These are phyloP conservation scores for Colletotrichum noveboracense DNA, from an alignment of 2,329 filamentous ascomycete species.

Conservation along the genomic window DNA sequence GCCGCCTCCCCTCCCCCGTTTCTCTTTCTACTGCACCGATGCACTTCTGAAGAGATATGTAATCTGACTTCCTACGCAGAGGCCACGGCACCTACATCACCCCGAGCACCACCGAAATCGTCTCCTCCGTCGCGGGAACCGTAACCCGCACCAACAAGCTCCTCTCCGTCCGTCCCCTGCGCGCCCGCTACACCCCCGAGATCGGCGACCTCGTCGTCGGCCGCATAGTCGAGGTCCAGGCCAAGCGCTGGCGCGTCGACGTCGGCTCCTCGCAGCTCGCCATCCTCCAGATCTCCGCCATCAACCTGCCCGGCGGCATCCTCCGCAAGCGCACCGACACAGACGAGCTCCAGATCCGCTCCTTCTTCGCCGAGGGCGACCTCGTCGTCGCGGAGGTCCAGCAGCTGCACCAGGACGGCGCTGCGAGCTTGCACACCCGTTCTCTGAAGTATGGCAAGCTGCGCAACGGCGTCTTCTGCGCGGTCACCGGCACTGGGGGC, in stretches of 20 bases:
- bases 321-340: slow-evolving; percentile 90
- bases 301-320: slow-evolving; percentile 94
- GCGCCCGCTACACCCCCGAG: slow-evolving; percentile 92
- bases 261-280: slow-evolving; percentile 88
- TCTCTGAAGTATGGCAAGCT: slow-evolving; percentile 94
- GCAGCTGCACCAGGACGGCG: slow-evolving; percentile 83
- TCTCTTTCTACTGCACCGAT: background rate
- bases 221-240: slow-evolving; percentile 93
- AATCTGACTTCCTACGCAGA: slow-evolving; percentile 46
- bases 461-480: slow-evolving; percentile 88
- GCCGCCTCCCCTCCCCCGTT: background rate
- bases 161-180: slow-evolving; percentile 86
- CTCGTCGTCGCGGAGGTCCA: slow-evolving; percentile 95
- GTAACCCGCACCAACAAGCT: slow-evolving; percentile 96
- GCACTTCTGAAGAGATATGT: background rate
- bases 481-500: slow-evolving; percentile 80
- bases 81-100: slow-evolving; percentile 91
- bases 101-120: slow-evolving; percentile 69
- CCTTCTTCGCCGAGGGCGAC: slow-evolving; percentile 97
- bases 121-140: slow-evolving; percentile 88
- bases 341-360: slow-evolving; percentile 95
- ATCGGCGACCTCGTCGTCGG: slow-evolving; percentile 96
- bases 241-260: slow-evolving; percentile 92
- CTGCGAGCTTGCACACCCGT: slow-evolving; percentile 86
- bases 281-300: slow-evolving; percentile 82